phyloP scores from a whole-genome alignment of 148 eudicot genomes.

The Camellia sinensis region DNA sequence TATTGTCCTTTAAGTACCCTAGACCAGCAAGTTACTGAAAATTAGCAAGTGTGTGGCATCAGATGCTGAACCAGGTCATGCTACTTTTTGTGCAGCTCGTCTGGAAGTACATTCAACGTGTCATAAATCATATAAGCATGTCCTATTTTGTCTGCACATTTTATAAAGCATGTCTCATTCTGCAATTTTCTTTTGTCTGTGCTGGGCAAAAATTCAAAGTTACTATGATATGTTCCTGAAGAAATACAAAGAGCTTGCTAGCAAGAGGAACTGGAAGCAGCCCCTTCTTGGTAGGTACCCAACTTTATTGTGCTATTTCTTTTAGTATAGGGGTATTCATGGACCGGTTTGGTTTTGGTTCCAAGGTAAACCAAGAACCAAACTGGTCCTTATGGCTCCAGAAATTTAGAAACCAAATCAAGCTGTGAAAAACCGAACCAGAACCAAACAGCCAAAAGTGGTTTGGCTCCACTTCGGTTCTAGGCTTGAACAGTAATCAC shows the following conservation, averaged over 20 bases:
- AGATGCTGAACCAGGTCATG: neutral
- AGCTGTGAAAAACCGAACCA: too few relatives aligned
- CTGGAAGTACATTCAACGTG: neutral
- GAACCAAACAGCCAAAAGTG: too few relatives aligned
- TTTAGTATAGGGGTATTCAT: too few relatives aligned
- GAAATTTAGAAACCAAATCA: too few relatives aligned
- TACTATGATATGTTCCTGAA: conserved; percentile 28
- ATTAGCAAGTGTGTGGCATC: neutral
- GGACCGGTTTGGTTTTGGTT: too few relatives aligned
- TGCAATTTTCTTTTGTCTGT: neutral
- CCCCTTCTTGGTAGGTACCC: conserved; percentile 22
- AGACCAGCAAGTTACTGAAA: neutral
- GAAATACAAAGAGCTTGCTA: conserved; percentile 19
- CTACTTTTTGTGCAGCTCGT: neutral
- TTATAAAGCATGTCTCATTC: neutral
- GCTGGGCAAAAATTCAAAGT: conserved; percentile 15
- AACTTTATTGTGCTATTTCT: neutral
- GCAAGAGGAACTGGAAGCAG: conserved; percentile 20
- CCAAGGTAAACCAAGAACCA: too few relatives aligned
- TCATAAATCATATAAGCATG: too few relatives aligned
- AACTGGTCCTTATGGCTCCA: too few relatives aligned
- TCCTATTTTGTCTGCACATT: neutral
- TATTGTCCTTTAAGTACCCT: neutral
- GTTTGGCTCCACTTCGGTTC: too few relatives aligned
- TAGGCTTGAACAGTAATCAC: too few relatives aligned